These are phyloP conservation scores for Pyricularia sp. DNA, from an alignment of 2,329 filamentous ascomycete species.

Conservation along the genomic window DNA sequence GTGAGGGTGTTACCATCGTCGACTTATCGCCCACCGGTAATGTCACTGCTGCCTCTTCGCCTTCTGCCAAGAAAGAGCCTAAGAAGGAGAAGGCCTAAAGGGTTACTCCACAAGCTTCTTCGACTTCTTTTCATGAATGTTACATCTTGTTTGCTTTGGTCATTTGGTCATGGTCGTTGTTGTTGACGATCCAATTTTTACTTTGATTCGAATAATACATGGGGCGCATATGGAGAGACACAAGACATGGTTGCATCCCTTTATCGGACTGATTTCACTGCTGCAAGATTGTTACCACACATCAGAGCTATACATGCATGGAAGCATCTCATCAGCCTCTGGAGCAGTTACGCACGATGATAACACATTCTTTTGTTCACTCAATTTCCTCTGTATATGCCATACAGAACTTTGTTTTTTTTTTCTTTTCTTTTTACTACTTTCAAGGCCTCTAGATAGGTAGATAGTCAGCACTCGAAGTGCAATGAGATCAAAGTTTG, in stretches of 20 bases:
- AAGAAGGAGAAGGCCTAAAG: conserved; percentile 23
- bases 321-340: conserved; percentile 2
- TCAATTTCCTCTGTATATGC: conserved; percentile 6
- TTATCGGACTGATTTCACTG: conserved; percentile 6
- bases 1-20: conserved; percentile 46
- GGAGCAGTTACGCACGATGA: conserved; percentile 3
- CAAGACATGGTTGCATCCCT: conserved; percentile 4
- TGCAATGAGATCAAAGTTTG: not conserved
- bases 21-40: conserved; percentile 34
- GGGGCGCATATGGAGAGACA: conserved; percentile 2
- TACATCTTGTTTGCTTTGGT: conserved; percentile 1
- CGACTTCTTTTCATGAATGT: not conserved
- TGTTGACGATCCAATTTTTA: not conserved
- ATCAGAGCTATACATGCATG: conserved; percentile 3
- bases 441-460: not conserved
- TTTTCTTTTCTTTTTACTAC: not conserved
- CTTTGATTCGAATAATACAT: not conserved
- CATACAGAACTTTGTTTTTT: not conserved
- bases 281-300: conserved; percentile 4
- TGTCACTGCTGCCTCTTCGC: conserved; percentile 39
- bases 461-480: conserved; percentile 3
- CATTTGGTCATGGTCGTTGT: conserved; percentile 1
- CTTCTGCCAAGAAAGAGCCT: conserved; percentile 35
- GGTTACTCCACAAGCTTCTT: not conserved
- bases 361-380: conserved; percentile 4